phyloP scores from a whole-genome alignment of 192 early-diverging fungal genomes.

The Entrophospora sp. region DNA sequence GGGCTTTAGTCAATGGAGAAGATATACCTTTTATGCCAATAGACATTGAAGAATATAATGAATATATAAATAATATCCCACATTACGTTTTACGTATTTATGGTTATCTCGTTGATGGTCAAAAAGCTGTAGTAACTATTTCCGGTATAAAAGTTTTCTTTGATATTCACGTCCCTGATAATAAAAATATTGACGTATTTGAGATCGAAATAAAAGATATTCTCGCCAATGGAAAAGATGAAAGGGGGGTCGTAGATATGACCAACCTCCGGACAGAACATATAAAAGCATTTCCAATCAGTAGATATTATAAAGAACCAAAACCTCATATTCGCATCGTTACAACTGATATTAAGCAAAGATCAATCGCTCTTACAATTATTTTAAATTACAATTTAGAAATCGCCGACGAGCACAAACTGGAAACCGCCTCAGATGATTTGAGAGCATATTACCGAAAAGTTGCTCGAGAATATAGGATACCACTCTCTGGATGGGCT shows the following conservation, averaged over 20 bases:
- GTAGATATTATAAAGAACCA: conserved; percentile 1
- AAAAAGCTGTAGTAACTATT: not conserved
- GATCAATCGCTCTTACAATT: not conserved
- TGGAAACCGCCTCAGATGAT: conserved; percentile 13
- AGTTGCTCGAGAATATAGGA: not conserved
- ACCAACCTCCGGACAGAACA: not conserved
- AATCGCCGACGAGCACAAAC: not conserved
- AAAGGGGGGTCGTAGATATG: not conserved
- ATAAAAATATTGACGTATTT: not conserved
- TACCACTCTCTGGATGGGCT: not conserved
- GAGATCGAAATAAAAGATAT: not conserved
- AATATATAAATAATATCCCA: not conserved
- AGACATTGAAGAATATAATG: not conserved
- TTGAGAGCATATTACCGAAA: not conserved
- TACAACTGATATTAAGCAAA: not conserved
- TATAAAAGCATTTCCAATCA: not conserved
- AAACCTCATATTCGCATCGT: not conserved
- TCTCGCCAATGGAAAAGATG: not conserved
- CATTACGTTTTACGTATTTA: not conserved
- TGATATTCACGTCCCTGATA: not conserved
- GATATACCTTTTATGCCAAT: not conserved
- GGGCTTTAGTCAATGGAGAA: no score
- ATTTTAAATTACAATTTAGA: not conserved
- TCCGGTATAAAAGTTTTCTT: not conserved
- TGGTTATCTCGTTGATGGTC: not conserved